Conservation (phyloP, 2,329 filamentous ascomycete species). For the Sarocladiaceae sp. region DNA sequence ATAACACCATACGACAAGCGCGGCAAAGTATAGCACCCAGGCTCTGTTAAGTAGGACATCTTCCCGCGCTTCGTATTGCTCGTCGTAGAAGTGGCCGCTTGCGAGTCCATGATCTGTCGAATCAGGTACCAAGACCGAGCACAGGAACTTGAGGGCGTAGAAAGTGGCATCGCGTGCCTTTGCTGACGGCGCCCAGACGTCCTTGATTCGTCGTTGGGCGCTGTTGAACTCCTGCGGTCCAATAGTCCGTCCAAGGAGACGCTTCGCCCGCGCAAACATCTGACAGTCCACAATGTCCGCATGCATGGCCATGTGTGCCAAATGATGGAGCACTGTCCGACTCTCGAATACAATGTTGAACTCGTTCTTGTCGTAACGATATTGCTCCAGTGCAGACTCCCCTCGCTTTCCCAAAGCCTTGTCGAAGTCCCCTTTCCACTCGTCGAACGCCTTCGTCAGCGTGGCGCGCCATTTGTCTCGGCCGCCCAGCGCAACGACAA, state of each 20-base stretch:
- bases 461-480: slow-evolving; percentile 87
- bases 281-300: slow-evolving; percentile 97
- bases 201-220: slow-evolving; percentile 77
- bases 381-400: slow-evolving; percentile 46
- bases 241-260: slow-evolving; percentile 79
- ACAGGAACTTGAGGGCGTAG: slow-evolving; percentile 84
- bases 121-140: slow-evolving; percentile 67
- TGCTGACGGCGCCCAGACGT: slow-evolving; percentile 82
- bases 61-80: slow-evolving; percentile 72
- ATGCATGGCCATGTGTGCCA: slow-evolving; percentile 97
- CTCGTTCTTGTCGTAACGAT: slow-evolving; percentile 54
- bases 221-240: slow-evolving; percentile 73
- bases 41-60: slow-evolving; percentile 87
- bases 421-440: slow-evolving; percentile 91
- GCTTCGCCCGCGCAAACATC: slow-evolving; percentile 83
- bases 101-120: slow-evolving; percentile 5
- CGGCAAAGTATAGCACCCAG: slow-evolving; percentile 93
- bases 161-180: slow-evolving; percentile 86
- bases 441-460: slow-evolving; percentile 81
- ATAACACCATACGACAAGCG: slow-evolving; percentile 91
- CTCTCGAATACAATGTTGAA: slow-evolving; percentile 70
- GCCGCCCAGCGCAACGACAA: slow-evolving; percentile 72
- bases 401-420: slow-evolving; percentile 63
- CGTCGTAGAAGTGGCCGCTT: slow-evolving; percentile 10
- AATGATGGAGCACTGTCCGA: slow-evolving; percentile 80